These are phyloP conservation scores for Lipomyces yarrowii DNA, from an alignment of 1,139 yeast genomes.

Conservation along the genomic window DNA sequence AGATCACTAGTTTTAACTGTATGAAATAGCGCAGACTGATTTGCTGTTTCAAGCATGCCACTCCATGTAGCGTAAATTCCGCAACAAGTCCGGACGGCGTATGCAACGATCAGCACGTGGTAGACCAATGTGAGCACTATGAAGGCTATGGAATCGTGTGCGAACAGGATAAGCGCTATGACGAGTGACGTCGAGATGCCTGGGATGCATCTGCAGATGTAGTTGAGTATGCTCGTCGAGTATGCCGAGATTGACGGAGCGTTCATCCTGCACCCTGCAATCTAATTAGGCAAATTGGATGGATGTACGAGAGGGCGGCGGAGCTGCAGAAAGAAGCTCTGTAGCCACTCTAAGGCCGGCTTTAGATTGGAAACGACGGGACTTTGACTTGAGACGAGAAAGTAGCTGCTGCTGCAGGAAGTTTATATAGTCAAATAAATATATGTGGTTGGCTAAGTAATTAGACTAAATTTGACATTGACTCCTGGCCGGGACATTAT, in stretches of 20 bases:
- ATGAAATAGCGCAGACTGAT: neutral
- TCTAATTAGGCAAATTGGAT: neutral
- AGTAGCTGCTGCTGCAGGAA: neutral
- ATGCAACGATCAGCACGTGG: slow-evolving; percentile 25
- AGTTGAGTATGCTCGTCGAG: slow-evolving; percentile 1
- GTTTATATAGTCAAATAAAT: neutral
- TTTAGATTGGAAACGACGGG: neutral
- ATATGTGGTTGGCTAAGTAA: neutral
- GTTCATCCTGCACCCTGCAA: slow-evolving; percentile 5
- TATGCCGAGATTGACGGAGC: slow-evolving; percentile 10
- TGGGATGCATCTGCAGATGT: slow-evolving; percentile 14
- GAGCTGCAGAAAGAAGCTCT: neutral
- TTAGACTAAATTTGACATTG: neutral
- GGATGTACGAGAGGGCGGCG: neutral
- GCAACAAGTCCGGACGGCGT: slow-evolving; percentile 25
- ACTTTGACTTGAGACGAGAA: neutral
- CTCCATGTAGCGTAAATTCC: slow-evolving; percentile 21
- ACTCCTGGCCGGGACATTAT: neutral
- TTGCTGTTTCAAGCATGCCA: slow-evolving; percentile 1
- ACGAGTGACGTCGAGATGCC: slow-evolving; percentile 26
- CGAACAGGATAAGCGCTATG: slow-evolving; percentile 2
- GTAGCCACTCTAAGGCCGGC: neutral
- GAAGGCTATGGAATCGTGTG: slow-evolving; percentile 2
- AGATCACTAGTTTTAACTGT: too few relatives aligned
- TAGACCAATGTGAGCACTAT: slow-evolving; percentile 12